phyloP scores from a whole-genome alignment of 139 green algal genomes.

The Chlamydomonas applanata region DNA sequence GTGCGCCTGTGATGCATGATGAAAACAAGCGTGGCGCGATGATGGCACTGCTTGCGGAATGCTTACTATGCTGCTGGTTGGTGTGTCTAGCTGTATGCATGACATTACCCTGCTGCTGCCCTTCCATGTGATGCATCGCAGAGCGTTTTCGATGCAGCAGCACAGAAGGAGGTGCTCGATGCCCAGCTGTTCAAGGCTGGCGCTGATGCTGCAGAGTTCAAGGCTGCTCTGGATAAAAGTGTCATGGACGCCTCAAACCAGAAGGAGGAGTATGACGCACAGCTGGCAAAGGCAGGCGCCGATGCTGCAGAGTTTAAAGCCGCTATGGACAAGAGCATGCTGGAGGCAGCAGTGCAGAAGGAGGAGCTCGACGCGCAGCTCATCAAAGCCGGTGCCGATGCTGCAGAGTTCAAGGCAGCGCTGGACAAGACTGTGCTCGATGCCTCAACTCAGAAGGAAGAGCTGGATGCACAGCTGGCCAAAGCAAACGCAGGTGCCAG shows the following conservation, averaged over 20 bases:
- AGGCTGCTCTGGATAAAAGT: no score
- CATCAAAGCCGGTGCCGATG: constrained; percentile 6
- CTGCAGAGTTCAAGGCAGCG: no score
- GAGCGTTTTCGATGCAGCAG: neutral
- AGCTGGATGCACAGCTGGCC: no score
- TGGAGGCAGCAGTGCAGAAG: constrained; percentile 8
- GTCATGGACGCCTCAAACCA: no score
- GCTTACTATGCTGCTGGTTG: neutral
- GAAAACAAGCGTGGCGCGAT: no score
- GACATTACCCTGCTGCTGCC: neutral
- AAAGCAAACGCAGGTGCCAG: no score
- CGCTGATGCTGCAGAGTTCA: no score
- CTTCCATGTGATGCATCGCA: neutral
- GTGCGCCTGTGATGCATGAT: no score
- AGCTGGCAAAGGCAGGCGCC: constrained; percentile 16
- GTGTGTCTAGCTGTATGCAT: neutral
- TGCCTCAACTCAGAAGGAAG: no score
- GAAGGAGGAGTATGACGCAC: no score
- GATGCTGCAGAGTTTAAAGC: no score
- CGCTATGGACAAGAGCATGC: constrained; percentile 15
- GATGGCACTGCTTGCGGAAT: neutral
- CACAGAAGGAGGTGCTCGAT: neutral
- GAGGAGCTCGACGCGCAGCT: constrained; percentile 16
- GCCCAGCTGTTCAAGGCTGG: neutral
- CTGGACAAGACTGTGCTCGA: constrained; percentile 5